Evolutionary conservation across 208 protist genomes (phyloP).

Genomic region (Balamuthia mandrillaris): DNA sequence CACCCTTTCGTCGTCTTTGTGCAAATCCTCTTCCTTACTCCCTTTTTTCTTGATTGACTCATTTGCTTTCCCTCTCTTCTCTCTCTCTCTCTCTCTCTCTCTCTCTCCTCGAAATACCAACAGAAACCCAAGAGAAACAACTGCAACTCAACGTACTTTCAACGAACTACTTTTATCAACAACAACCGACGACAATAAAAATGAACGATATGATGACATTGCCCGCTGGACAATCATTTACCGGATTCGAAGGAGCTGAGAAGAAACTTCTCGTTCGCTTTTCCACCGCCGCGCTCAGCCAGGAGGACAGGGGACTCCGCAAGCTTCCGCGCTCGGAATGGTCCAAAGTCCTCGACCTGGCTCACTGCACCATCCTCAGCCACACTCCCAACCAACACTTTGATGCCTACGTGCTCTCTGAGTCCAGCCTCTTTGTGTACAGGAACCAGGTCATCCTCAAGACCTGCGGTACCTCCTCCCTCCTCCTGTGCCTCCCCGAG

Average conservation of each 20-base stretch:
- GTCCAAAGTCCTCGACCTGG: constrained; percentile 54
- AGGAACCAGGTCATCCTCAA: constrained; percentile 65
- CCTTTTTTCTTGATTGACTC: no score
- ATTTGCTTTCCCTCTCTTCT: no score
- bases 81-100: no score
- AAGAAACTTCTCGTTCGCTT: constrained; percentile 62
- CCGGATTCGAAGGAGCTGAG: constrained; percentile 68
- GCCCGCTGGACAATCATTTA: neutral
- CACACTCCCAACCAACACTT: constrained; percentile 48
- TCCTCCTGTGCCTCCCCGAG: constrained; percentile 58
- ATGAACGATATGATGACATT: no score
- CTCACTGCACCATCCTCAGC: constrained; percentile 59
- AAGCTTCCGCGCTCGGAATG: constrained; percentile 33
- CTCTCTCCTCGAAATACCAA: no score
- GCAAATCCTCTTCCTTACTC: no score
- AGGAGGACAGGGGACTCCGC: constrained; percentile 57
- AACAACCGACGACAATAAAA: no score
- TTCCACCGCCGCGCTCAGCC: neutral
- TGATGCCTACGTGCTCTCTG: constrained; percentile 69
- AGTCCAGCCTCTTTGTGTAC: constrained; percentile 71
- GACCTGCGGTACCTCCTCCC: constrained; percentile 73
- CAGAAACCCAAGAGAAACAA: no score
- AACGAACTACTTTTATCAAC: no score
- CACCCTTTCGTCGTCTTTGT: no score
- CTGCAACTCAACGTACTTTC: no score